A percentile compares a stretch with the other conserved stretches of the same genome.
phyloP scores from a whole-genome alignment of 2,329 filamentous ascomycete species.

The Aspergillus pseudoviridinutans region DNA sequence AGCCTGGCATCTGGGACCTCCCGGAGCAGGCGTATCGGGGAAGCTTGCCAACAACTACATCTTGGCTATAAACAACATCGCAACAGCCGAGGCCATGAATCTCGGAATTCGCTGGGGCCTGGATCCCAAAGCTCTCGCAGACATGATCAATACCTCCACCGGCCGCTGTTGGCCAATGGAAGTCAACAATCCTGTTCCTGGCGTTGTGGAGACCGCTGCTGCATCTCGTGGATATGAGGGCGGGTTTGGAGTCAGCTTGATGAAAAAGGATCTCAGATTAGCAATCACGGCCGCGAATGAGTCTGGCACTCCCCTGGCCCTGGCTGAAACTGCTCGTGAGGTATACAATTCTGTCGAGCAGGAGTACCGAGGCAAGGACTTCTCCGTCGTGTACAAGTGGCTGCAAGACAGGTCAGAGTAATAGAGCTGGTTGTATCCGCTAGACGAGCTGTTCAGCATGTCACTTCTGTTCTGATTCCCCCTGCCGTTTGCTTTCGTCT shows the following conservation, averaged over 20 bases:
- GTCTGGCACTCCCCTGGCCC: slow-evolving; percentile 60
- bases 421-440: slow-evolving; percentile 17
- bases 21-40: slow-evolving; percentile 80
- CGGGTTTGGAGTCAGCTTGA: slow-evolving; percentile 71
- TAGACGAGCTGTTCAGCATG: background rate
- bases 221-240: slow-evolving; percentile 71
- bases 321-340: slow-evolving; percentile 59
- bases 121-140: slow-evolving; percentile 65
- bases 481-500: background rate
- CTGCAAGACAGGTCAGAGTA: slow-evolving; percentile 41
- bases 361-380: slow-evolving; percentile 67
- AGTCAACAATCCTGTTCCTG: slow-evolving; percentile 89
- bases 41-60: slow-evolving; percentile 98
- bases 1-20: slow-evolving; percentile 78
- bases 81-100: slow-evolving; percentile 64
- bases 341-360: slow-evolving; percentile 66
- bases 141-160: slow-evolving; percentile 88
- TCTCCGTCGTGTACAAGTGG: slow-evolving; percentile 76
- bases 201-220: slow-evolving; percentile 72
- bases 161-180: slow-evolving; percentile 96
- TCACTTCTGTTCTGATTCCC: background rate
- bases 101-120: slow-evolving; percentile 61
- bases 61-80: slow-evolving; percentile 85
- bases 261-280: slow-evolving; percentile 74
- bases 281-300: slow-evolving; percentile 69